These are phyloP conservation scores for Otatea glauca DNA, from an alignment of 176 grass and related monocot genomes.

Conservation along the genomic window DNA sequence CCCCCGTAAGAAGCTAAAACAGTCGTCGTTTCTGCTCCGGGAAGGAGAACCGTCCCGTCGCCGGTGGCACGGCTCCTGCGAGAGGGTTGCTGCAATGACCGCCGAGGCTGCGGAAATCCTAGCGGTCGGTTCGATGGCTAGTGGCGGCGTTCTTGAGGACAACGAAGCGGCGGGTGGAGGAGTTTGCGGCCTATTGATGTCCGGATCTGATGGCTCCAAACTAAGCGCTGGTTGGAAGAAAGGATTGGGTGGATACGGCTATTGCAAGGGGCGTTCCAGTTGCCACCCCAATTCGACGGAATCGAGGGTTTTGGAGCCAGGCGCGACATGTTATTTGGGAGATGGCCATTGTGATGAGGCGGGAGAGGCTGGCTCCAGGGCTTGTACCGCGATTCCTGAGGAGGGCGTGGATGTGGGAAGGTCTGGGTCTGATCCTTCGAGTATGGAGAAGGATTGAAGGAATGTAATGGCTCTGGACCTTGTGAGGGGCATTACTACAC, in stretches of 20 bases:
- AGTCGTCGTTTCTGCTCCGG: constrained; percentile 30
- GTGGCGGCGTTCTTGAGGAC: not conserved
- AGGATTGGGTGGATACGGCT: not conserved
- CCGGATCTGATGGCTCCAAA: constrained; percentile 10
- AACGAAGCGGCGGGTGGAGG: not conserved
- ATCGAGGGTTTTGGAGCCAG: not conserved
- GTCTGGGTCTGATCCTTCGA: constrained; percentile 3
- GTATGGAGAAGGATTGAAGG: not conserved
- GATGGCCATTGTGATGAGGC: not conserved
- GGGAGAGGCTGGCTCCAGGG: not conserved
- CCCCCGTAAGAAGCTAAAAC: constrained; percentile 54
- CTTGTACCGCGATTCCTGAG: constrained; percentile 24
- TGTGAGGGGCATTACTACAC: not conserved
- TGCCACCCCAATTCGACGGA: not conserved
- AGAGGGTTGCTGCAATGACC: constrained; percentile 1
- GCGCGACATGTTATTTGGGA: constrained; percentile 22
- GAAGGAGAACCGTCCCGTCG: constrained; percentile 54
- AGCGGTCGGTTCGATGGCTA: constrained; percentile 42
- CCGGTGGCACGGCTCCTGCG: not conserved
- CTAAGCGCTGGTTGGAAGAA: constrained; percentile 17
- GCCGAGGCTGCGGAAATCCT: constrained; percentile 35
- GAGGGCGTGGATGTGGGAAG: not conserved
- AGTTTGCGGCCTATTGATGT: constrained; percentile 4
- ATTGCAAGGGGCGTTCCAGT: not conserved
- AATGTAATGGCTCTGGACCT: not conserved